Evolutionary conservation across 2,329 filamentous ascomycete genomes (phyloP), one percentile per base, ranked within the genome.

Genomic region (Penicillium sp.): DNA sequence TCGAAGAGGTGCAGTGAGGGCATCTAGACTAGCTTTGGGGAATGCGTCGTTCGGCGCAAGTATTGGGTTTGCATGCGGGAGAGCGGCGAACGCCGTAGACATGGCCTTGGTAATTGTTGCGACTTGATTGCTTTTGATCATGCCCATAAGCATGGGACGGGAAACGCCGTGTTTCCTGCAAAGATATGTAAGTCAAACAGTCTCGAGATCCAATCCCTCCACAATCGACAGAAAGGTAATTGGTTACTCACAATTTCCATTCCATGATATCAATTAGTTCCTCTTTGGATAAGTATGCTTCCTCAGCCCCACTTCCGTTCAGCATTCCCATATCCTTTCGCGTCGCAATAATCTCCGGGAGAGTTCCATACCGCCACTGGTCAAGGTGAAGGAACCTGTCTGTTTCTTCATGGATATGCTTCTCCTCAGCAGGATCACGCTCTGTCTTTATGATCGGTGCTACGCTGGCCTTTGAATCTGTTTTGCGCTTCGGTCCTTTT

Each of bases 201-300:
- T n/a, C n/a, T n/a, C n/a, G n/a, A n/a, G n/a, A n/a, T n/a, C n/a
- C n/a, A n/a, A n/a, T n/a, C n/a, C n/a, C n/a, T n/a, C n/a, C n/a
- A n/a, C n/a, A n/a, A n/a, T n/a, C n/a, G n/a, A n/a, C n/a, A n/a
- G n/a, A n/a, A n/a, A 38, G 14, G 11, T 9, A 47, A 18, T 26
- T 40, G 29, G 34, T 23, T 18, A 68, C 71, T 63, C 61, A 78
- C 75, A 74, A 63, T 58, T 78, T 78, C 76, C 76, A 78, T 43
- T 75, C 72, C 60, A 78, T 73, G 47, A 76, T 58, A 45, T 58
- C 63, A 44, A 72, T 61, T 34, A 76, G 42, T 14, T 76, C 70
- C 2, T 71, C 68, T 30, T 72, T 73, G 10, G 61, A 61, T 7
- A 76, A 45, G 50, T 61, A 63, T 7, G 46, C 47, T 9, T 66